These are phyloP conservation scores for Apiotrichum mycotoxinovorans DNA, from an alignment of 1,284 basidiomycete species.

Conservation along the genomic window DNA sequence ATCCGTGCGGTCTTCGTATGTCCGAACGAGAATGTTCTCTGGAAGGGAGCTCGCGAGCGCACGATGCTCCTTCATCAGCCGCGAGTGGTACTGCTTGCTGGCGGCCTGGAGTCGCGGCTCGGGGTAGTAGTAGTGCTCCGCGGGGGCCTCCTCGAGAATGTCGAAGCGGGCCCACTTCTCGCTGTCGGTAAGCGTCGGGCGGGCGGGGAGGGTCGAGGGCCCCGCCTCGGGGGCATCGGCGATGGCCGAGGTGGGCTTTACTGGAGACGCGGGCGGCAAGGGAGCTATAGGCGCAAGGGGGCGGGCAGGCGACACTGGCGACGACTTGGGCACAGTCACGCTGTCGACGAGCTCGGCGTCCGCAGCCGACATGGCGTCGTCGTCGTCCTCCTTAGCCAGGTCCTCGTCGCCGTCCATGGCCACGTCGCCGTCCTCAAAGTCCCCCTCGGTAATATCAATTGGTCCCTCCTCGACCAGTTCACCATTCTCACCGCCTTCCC, in stretches of 20 bases:
- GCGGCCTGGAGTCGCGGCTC: constrained; percentile 57
- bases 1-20: constrained; percentile 71
- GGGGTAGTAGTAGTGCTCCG: constrained; percentile 71
- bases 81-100: constrained; percentile 66
- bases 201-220: neutral
- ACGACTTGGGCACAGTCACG: neutral
- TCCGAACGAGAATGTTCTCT: constrained; percentile 55
- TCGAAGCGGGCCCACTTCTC: constrained; percentile 69
- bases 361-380: constrained; percentile 14
- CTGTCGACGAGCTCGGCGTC: constrained; percentile 10
- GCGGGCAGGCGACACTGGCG: neutral
- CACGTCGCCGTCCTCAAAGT: constrained; percentile 13
- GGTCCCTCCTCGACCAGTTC: neutral
- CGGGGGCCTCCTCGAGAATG: constrained; percentile 67
- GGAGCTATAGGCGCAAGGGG: neutral
- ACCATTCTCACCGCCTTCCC: constrained; percentile 1
- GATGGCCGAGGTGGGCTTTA: constrained; percentile 4
- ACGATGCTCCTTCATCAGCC: constrained; percentile 77
- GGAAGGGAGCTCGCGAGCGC: constrained; percentile 70
- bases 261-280: neutral
- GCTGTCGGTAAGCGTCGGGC: constrained; percentile 16
- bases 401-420: too few species aligned
- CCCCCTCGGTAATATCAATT: neutral
- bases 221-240: neutral
- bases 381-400: too few species aligned